A percentile compares a stretch with the other conserved stretches of the same genome.
phyloP scores from a whole-genome alignment of 306 rosid genomes.

The Prunus salicina region DNA sequence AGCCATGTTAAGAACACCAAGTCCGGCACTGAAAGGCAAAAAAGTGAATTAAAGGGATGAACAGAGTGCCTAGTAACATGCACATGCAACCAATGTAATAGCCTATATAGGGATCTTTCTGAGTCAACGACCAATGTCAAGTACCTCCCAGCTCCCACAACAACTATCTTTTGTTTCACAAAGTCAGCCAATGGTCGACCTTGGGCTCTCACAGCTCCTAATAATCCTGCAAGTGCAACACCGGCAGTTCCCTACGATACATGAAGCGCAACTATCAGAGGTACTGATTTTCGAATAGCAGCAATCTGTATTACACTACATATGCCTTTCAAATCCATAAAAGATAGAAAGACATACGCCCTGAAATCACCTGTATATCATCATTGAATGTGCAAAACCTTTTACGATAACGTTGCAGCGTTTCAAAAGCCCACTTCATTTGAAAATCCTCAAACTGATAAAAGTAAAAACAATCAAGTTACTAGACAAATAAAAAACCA shows the following conservation, averaged over 20 bases:
- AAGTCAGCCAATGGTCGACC: constrained; percentile 84
- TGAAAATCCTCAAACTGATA: constrained; percentile 97
- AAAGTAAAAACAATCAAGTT: constrained; percentile 28
- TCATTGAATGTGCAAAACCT: constrained; percentile 98
- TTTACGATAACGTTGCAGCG: constrained; percentile 85
- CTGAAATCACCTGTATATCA: constrained; percentile 83
- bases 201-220: constrained; percentile 95
- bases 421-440: constrained; percentile 99
- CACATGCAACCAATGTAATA: constrained; percentile 24
- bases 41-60: constrained; percentile 19
- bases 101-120: constrained; percentile 14
- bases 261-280: constrained; percentile 22
- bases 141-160: constrained; percentile 99
- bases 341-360: constrained; percentile 18
- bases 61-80: constrained; percentile 18
- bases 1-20: constrained; percentile 88
- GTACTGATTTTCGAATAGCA: not conserved
- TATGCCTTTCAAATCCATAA: constrained; percentile 11
- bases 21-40: constrained; percentile 80
- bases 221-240: constrained; percentile 97
- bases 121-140: constrained; percentile 13
- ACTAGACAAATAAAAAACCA: constrained; percentile 27
- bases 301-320: not conserved
- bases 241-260: constrained; percentile 93
- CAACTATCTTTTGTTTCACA: constrained; percentile 87